phyloP scores from a whole-genome alignment of 495 filamentous ascomycete genomes.

The Paragyromitra xinjiangensis region DNA sequence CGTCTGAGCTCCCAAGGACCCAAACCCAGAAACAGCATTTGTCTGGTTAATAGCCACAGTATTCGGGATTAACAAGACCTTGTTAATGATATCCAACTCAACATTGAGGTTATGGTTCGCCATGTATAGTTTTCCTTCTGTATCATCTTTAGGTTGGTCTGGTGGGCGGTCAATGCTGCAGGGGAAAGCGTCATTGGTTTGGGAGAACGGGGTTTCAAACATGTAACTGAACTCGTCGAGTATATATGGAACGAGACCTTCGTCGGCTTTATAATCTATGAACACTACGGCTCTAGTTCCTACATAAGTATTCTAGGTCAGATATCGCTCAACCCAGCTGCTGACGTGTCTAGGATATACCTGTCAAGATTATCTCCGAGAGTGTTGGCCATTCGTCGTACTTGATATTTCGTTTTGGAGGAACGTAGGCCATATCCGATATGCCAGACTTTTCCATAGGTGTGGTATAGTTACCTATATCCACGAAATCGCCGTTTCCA shows the following conservation, averaged over 20 bases:
- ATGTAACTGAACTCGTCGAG: slow-evolving; percentile 77
- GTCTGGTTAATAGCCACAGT: slow-evolving; percentile 72
- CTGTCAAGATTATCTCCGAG: slow-evolving; percentile 74
- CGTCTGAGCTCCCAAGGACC: slow-evolving; percentile 76
- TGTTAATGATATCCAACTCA: slow-evolving; percentile 69
- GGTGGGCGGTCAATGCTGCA: slow-evolving; percentile 77
- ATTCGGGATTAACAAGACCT: slow-evolving; percentile 76
- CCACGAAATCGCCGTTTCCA: slow-evolving; percentile 79
- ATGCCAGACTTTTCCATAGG: slow-evolving; percentile 75
- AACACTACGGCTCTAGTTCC: slow-evolving; percentile 71
- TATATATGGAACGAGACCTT: slow-evolving; percentile 76
- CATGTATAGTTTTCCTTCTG: slow-evolving; percentile 76
- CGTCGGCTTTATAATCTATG: slow-evolving; percentile 86
- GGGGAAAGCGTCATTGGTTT: slow-evolving; percentile 69
- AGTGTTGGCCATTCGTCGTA: slow-evolving; percentile 86
- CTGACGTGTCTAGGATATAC: slow-evolving; percentile 56
- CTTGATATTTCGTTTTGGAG: slow-evolving; percentile 65
- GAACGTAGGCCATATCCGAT: slow-evolving; percentile 71
- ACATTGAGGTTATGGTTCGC: slow-evolving; percentile 93
- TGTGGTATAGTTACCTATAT: slow-evolving; percentile 67
- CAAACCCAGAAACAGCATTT: slow-evolving; percentile 71
- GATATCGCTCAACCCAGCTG: background rate
- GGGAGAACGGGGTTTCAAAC: slow-evolving; percentile 83
- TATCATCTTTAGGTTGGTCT: slow-evolving; percentile 60
- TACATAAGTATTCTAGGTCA: background rate